Conservation (phyloP, 208 protist species). For the Leishmania turanica region DNA sequence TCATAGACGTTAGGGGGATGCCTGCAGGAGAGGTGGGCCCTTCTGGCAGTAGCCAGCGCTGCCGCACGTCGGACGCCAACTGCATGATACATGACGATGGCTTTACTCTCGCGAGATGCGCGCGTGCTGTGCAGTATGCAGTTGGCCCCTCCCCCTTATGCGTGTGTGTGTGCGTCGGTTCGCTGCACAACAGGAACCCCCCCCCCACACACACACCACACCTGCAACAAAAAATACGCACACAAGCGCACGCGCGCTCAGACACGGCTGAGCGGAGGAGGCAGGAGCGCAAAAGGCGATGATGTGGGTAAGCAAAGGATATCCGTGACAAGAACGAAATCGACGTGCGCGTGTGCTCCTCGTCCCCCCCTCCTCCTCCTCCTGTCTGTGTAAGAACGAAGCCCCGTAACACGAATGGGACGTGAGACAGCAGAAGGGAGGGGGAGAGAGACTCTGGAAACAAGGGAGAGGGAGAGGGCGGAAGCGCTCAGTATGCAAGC, state of each 20-base stretch:
- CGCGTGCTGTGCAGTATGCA: background rate
- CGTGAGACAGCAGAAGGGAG: background rate
- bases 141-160: background rate
- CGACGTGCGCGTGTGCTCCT: background rate
- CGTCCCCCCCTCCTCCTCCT: background rate
- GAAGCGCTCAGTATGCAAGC: too few species aligned
- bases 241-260: background rate
- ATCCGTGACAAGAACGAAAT: background rate
- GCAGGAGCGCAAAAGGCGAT: background rate
- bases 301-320: background rate
- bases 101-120: background rate
- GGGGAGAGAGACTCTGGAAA: background rate
- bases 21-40: background rate
- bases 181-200: background rate
- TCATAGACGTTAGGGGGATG: background rate
- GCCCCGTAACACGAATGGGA: background rate
- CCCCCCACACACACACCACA: background rate
- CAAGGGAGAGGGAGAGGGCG: background rate
- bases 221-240: background rate
- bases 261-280: background rate
- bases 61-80: constrained; percentile 8
- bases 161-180: background rate
- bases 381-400: background rate
- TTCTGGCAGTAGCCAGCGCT: background rate
- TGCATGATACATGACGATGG: constrained; percentile 25